Base-by-base conservation (phyloP, 2,329 filamentous ascomycete species). In the Conoideocrella luteorostrata region DNA sequence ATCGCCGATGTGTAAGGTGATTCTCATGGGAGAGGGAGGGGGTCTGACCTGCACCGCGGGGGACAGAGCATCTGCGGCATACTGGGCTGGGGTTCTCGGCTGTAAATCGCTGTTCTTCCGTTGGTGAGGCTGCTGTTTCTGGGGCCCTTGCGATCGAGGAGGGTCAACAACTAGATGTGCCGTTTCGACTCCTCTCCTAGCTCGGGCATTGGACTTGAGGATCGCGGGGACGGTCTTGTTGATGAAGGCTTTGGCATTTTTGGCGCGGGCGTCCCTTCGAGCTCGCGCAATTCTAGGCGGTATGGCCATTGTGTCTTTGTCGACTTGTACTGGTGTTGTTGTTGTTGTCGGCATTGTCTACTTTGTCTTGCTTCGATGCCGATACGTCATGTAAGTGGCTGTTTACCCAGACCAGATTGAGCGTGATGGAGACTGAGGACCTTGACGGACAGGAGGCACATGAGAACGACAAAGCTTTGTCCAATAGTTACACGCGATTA, bases 151-250 rank as follows among this genome's bases (percentile, higher is more conserved):
- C n/a, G n/a, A n/a, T n/a, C n/a, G n/a, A n/a, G n/a, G n/a, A n/a
- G n/a, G n/a, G n/a, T 66, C 58, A 6, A 62, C 23, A 13, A 71
- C 63, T 40, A 82, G 60, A 50, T 79, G 71, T 2, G 74, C 70
- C 1, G 64, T 58, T 2, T 78, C 70, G 23, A 75, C 63, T 1
- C 79, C 79, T 35, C 65, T 65, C n/a, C 70, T 69, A 1, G 79
- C 78, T 39, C 76, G 69, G 12, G 75, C 63, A 50, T 77, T 73
- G 3, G 72, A 67, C 1, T 67, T 60, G 2, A 82, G 61, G 7
- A 82, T 61, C 0, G 72, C 63, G 2, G 80, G 80, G 10, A 84
- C 72, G n/a, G 69, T 65, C 52, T 74, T 75, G 58, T 81, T 80
- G 47, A 82, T 59, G 3, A 78, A 80, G 7, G 72, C 66, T 42